Evolutionary conservation across 164 flowering plant genomes (phyloP).

Genomic region (Buxus sempervirens): DNA sequence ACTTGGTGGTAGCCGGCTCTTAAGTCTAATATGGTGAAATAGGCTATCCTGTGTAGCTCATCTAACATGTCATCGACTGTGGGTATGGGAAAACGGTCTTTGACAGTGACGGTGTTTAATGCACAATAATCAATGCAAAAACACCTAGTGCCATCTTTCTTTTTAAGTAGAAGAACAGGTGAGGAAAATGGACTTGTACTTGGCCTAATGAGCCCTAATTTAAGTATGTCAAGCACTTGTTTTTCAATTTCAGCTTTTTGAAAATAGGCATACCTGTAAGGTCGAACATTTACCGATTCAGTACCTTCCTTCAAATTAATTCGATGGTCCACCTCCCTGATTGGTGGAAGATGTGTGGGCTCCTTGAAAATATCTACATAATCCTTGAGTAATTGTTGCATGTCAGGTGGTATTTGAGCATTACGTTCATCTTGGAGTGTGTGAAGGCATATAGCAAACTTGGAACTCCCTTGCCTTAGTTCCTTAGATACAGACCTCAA

Average conservation of each 20-base stretch:
- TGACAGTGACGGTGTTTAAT: background rate
- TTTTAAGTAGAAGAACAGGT: too few species aligned
- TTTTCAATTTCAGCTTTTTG: too few species aligned
- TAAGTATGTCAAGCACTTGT: background rate
- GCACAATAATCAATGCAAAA: background rate
- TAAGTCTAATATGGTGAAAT: background rate
- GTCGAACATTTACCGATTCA: background rate
- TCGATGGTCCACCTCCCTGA: background rate
- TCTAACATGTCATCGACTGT: too few species aligned
- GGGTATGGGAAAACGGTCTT: slow-evolving; percentile 6
- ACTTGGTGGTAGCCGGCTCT: too few species aligned
- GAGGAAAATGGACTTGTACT: background rate
- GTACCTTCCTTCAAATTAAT: background rate
- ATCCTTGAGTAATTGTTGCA: background rate
- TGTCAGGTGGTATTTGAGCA: too few species aligned
- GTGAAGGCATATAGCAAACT: background rate
- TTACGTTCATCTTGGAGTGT: too few species aligned
- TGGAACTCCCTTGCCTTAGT: background rate
- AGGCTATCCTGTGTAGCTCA: background rate
- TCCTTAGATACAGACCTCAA: background rate
- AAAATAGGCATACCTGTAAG: too few species aligned
- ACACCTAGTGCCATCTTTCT: too few species aligned
- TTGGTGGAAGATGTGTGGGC: too few species aligned
- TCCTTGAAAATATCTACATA: background rate
- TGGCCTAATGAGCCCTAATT: background rate